phyloP scores from a whole-genome alignment of 495 filamentous ascomycete genomes.

The Penicillium canescens region DNA sequence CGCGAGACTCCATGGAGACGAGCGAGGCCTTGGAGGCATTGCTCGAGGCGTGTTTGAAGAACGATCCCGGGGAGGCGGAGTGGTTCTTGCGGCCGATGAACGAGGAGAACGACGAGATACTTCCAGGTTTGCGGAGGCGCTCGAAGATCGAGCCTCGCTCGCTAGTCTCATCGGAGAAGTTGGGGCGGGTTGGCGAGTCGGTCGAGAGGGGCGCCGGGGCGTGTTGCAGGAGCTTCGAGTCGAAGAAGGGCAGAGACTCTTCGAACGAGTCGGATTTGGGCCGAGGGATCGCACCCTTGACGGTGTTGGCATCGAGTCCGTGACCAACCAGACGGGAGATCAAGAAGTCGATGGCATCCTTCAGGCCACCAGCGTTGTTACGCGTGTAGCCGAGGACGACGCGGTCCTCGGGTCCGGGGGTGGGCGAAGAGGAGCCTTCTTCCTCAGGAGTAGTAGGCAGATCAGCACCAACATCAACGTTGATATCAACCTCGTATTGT shows the following conservation, averaged over 20 bases:
- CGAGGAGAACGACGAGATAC: slow-evolving; percentile 88
- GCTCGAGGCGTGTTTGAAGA: slow-evolving; percentile 90
- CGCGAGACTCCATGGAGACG: slow-evolving; percentile 87
- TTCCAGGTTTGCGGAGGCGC: slow-evolving; percentile 86
- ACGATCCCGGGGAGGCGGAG: slow-evolving; percentile 74
- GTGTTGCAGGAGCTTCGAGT: slow-evolving; percentile 92
- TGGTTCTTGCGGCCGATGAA: slow-evolving; percentile 95
- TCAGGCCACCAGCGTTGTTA: slow-evolving; percentile 93
- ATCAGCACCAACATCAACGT: slow-evolving; percentile 55
- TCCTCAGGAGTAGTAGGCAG: slow-evolving; percentile 24
- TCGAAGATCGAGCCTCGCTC: slow-evolving; percentile 82
- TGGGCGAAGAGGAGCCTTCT: slow-evolving; percentile 37
- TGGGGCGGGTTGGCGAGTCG: slow-evolving; percentile 80
- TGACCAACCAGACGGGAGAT: slow-evolving; percentile 78
- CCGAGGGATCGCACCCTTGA: slow-evolving; percentile 91
- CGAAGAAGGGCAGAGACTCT: slow-evolving; percentile 92
- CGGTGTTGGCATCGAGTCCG: slow-evolving; percentile 78
- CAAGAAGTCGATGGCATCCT: slow-evolving; percentile 94
- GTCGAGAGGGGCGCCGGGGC: slow-evolving; percentile 76
- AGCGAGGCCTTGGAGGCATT: slow-evolving; percentile 95
- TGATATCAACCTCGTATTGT: slow-evolving; percentile 87
- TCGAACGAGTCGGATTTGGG: slow-evolving; percentile 99
- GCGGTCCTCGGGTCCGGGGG: slow-evolving; percentile 46
- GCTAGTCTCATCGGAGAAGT: slow-evolving; percentile 73
- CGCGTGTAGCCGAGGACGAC: slow-evolving; percentile 80